Evolutionary conservation across 139 green algal genomes (phyloP).

Genomic region (Chlamydomonas sp.): DNA sequence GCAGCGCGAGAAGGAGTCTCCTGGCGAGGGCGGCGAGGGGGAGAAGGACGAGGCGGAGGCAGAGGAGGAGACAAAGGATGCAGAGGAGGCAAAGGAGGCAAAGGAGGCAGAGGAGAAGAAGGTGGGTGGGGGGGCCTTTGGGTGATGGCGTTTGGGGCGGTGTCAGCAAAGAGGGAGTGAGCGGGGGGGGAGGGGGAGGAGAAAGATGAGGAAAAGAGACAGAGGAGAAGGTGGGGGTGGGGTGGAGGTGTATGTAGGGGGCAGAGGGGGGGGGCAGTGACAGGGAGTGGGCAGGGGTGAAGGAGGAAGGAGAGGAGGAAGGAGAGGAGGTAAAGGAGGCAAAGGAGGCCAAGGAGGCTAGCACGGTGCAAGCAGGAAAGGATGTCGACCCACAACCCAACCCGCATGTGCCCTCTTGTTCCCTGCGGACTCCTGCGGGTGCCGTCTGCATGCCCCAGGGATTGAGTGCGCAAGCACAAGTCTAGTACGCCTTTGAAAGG

Average conservation of each 20-base stretch:
- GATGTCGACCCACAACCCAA: too few species aligned
- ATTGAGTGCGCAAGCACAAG: too few species aligned
- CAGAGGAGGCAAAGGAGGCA: neutral
- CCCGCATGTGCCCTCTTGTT: too few species aligned
- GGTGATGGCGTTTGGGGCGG: neutral
- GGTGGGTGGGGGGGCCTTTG: neutral
- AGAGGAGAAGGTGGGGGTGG: neutral
- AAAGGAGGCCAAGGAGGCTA: slow-evolving; percentile 44
- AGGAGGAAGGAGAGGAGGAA: slow-evolving; percentile 3
- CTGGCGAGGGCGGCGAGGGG: slow-evolving; percentile 6
- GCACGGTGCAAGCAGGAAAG: too few species aligned
- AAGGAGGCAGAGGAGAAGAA: too few species aligned
- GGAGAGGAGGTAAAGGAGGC: slow-evolving; percentile 11
- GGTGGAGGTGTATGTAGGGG: neutral
- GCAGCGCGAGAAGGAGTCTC: slow-evolving; percentile 48
- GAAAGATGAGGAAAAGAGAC: neutral
- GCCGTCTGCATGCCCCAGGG: too few species aligned
- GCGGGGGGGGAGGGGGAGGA: neutral
- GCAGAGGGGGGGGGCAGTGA: neutral
- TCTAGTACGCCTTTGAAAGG: too few species aligned
- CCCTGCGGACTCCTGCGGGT: too few species aligned
- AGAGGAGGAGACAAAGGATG: neutral
- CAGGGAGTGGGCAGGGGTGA: neutral
- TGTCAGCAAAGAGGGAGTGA: neutral
- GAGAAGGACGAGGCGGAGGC: neutral